These are phyloP conservation scores for Amylocarpus encephaloides DNA, from an alignment of 2,329 filamentous ascomycete genomes.

Conservation along the genomic window DNA sequence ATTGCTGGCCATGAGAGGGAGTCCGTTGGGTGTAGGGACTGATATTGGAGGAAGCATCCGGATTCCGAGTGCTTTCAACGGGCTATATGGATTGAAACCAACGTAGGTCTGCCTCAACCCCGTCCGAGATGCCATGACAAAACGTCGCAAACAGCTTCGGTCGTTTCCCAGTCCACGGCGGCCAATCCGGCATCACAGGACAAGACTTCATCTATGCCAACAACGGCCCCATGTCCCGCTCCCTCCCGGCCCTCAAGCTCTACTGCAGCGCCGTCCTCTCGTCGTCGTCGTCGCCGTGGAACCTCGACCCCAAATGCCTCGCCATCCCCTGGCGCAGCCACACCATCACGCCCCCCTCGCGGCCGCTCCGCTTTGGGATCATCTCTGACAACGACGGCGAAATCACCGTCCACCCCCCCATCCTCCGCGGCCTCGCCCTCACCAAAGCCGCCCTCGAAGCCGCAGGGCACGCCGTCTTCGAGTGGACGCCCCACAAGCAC, in stretches of 20 bases:
- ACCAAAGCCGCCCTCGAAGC: slow-evolving; percentile 31
- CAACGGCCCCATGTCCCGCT: slow-evolving; percentile 35
- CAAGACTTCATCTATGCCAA: slow-evolving; percentile 36
- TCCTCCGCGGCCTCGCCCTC: slow-evolving; percentile 32
- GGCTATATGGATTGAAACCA: slow-evolving; percentile 36
- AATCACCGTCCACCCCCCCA: slow-evolving; percentile 34
- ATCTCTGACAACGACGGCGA: slow-evolving; percentile 33
- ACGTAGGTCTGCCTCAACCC: slow-evolving; percentile 16
- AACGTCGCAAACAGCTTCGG: slow-evolving; percentile 27
- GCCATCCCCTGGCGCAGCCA: slow-evolving; percentile 35
- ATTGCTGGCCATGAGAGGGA: slow-evolving; percentile 27
- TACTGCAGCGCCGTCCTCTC: slow-evolving; percentile 34
- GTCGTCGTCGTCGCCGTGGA: slow-evolving; percentile 31
- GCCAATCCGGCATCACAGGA: slow-evolving; percentile 33
- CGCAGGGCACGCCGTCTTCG: slow-evolving; percentile 35
- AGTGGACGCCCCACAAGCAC: slow-evolving; percentile 32
- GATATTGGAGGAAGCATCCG: slow-evolving; percentile 35
- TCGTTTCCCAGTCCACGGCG: slow-evolving; percentile 34
- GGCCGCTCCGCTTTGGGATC: slow-evolving; percentile 35
- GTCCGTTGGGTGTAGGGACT: slow-evolving; percentile 27
- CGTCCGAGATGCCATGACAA: neutral
- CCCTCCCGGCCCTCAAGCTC: slow-evolving; percentile 30
- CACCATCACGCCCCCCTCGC: slow-evolving; percentile 30
- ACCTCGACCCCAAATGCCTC: slow-evolving; percentile 34
- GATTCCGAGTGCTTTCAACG: slow-evolving; percentile 34